Conservation (phyloP, 2,329 filamentous ascomycete genomes). For the Periconia sp. region DNA sequence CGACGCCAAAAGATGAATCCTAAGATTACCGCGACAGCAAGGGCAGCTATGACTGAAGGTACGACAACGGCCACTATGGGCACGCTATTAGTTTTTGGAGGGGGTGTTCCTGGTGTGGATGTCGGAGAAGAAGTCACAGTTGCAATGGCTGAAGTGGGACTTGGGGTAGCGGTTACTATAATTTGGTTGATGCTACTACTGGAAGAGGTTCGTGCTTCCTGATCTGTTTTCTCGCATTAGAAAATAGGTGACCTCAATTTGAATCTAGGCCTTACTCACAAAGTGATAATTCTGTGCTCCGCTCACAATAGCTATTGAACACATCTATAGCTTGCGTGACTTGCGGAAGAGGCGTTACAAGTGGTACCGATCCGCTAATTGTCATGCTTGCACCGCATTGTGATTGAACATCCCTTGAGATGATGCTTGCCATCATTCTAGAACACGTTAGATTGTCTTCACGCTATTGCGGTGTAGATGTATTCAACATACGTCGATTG, state of each 20-base stretch:
- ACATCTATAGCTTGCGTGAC: slow-evolving; percentile 9
- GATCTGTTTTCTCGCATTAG: not conserved
- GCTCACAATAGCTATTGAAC: slow-evolving; percentile 14
- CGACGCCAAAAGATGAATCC: slow-evolving; percentile 7
- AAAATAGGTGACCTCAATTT: not conserved
- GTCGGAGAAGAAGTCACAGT: not conserved
- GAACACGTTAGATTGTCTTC: not conserved
- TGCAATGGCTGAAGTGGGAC: not conserved
- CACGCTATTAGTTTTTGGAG: not conserved
- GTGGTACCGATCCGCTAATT: not conserved
- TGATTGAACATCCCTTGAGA: slow-evolving; percentile 8
- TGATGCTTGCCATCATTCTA: slow-evolving; percentile 3
- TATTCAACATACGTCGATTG: not conserved
- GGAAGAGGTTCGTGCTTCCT: not conserved
- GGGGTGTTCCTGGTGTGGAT: not conserved
- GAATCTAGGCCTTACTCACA: slow-evolving; percentile 5
- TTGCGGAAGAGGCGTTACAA: not conserved
- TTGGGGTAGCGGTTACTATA: not conserved
- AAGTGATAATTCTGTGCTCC: slow-evolving; percentile 10
- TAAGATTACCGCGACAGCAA: slow-evolving; percentile 2
- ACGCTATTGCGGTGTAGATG: not conserved
- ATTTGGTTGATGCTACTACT: not conserved
- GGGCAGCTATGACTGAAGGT: slow-evolving; percentile 4
- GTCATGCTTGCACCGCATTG: slow-evolving; percentile 1
- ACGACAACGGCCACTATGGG: slow-evolving; percentile 11